These are phyloP conservation scores for Simplicillium sp. DNA, from an alignment of 2,329 filamentous ascomycete species.

Conservation along the genomic window DNA sequence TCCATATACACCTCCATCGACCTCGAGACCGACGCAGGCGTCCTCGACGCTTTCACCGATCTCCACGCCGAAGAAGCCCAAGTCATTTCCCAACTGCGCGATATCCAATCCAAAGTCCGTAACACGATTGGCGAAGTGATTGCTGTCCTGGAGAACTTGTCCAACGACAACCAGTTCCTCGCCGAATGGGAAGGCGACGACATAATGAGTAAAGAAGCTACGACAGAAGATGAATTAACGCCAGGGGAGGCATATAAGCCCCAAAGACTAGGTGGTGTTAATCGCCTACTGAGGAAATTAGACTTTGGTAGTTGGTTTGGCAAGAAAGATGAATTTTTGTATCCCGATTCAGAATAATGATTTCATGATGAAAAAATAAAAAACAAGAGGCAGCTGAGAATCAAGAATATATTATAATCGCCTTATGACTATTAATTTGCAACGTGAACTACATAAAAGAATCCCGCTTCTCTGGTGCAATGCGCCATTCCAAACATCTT, in stretches of 20 bases:
- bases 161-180: constrained; percentile 33
- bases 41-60: constrained; percentile 66
- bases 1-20: constrained; percentile 69
- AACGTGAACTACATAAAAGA: too few relatives aligned
- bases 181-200: constrained; percentile 30
- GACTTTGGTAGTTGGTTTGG: constrained; percentile 57
- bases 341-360: background rate
- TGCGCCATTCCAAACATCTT: too few relatives aligned
- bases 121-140: constrained; percentile 60
- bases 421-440: too few relatives aligned
- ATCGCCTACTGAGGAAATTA: constrained; percentile 83
- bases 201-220: constrained; percentile 20
- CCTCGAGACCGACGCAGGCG: constrained; percentile 72
- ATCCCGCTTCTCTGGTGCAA: too few relatives aligned
- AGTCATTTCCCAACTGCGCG: constrained; percentile 53
- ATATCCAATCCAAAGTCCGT: constrained; percentile 56
- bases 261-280: constrained; percentile 67
- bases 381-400: background rate
- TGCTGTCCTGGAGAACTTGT: constrained; percentile 35
- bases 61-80: constrained; percentile 63
- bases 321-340: constrained; percentile 14
- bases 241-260: constrained; percentile 49
- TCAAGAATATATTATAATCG: background rate
- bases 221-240: constrained; percentile 22
- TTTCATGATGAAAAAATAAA: background rate